Base-by-base conservation (phyloP, 2,329 filamentous ascomycete genomes). In the Hypoxylon sp. region DNA sequence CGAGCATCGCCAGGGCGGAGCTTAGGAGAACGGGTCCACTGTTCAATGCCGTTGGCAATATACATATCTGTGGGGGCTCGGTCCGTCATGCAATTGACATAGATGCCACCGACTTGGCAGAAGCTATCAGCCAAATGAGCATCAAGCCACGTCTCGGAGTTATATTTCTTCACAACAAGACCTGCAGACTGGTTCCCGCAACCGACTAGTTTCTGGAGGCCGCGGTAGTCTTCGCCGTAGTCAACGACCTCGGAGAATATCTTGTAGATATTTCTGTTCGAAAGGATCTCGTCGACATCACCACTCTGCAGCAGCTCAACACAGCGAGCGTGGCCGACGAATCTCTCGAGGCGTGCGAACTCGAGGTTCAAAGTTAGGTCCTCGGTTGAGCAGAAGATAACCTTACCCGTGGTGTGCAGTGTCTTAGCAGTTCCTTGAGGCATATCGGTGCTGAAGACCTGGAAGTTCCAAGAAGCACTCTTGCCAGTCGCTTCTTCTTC, bases 231-330 rank as follows among this genome's bases (percentile, higher is more conserved):
- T 2, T 72, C 66, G 1, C 63, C 67, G 62, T 78, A 81, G 50
- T 78, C 72, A 14, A 81, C 76, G 12, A 81, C 70, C 0, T 75
- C 69, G 0, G 65, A 58, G 61, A 82, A 79, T 1, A 73, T 71
- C 12, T 70, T 68, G 70, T 83, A 83, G 9, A 82, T 75, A 62
- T 75, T 77, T 6, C 73, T 74, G 2, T 75, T 76, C 38, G 76
- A 73, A 20, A 81, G 55, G 14, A 74, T 71, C 8, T 79, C 77
- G 36, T 78, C 76, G 55, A 72, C 6, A 73, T 70, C 1, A 46
- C 59, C 55, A 45, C 64, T 28, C 20, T 64, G 49, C 12, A 80
- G 64, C 16, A 81, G 26, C 6, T 69, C 61, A 14, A 68, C 40
- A 61, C 73, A 77, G 5, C 74, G 75, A 20, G 75, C 45, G 46